Conservation (phyloP, 805 yeast species). For the Wickerhamiella domercqiae region DNA sequence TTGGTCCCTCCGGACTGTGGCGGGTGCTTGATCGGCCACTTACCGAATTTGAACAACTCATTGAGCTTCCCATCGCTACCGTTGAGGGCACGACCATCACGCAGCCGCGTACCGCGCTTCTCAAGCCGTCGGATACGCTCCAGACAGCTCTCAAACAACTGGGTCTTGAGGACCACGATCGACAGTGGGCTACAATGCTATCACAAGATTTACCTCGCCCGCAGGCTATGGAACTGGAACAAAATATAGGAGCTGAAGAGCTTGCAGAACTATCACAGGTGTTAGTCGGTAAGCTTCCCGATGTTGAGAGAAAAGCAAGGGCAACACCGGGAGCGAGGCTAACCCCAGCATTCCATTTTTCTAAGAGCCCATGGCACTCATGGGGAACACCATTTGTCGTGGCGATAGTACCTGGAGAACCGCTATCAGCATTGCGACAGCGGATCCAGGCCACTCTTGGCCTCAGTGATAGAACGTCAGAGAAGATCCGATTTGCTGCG, state of each 20-base stretch:
- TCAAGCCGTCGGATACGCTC: constrained; percentile 48
- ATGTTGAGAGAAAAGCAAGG: constrained; percentile 8
- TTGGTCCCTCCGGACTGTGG: constrained; percentile 30
- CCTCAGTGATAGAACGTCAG: constrained; percentile 63
- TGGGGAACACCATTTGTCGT: constrained; percentile 64
- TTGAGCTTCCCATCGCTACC: constrained; percentile 53
- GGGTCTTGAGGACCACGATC: neutral
- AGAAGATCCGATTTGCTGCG: constrained; percentile 53
- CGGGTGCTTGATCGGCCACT: constrained; percentile 65
- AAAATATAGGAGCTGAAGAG: neutral
- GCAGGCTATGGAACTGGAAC: constrained; percentile 1
- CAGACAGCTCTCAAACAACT: constrained; percentile 19
- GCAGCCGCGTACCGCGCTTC: constrained; percentile 35
- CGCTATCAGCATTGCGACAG: constrained; percentile 41
- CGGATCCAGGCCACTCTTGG: constrained; percentile 62
- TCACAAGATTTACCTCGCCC: neutral
- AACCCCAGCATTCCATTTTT: constrained; percentile 58
- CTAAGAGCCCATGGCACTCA: constrained; percentile 33
- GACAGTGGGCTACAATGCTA: neutral
- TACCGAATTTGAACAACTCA: constrained; percentile 63
- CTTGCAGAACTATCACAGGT: constrained; percentile 31
- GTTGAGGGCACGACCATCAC: constrained; percentile 36
- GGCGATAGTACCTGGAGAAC: constrained; percentile 42
- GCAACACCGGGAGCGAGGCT: constrained; percentile 17
- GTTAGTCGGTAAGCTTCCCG: constrained; percentile 26